A percentile compares a stretch with the other conserved stretches of the same genome.
Conservation (phyloP, 805 yeast species). For the Starmerella vitae region DNA sequence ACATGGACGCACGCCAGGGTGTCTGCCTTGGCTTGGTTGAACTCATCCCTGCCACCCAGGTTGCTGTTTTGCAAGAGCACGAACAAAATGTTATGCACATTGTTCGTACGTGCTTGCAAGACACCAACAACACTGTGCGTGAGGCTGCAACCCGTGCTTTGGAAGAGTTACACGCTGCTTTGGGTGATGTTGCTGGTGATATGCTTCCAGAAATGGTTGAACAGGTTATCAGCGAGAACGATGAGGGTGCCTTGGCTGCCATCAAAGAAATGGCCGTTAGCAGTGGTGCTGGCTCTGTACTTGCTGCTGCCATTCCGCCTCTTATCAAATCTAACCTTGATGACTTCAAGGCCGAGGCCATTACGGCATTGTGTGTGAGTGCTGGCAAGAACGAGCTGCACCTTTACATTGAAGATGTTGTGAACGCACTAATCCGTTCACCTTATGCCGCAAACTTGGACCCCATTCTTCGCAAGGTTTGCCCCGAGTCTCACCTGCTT, state of each 20-base stretch:
- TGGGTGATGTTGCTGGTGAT: slow-evolving; percentile 80
- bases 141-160: slow-evolving; percentile 86
- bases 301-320: slow-evolving; percentile 86
- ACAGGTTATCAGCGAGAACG: slow-evolving; percentile 40
- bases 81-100: slow-evolving; percentile 59
- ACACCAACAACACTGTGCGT: slow-evolving; percentile 55
- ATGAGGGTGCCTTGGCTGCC: slow-evolving; percentile 60
- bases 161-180: slow-evolving; percentile 66
- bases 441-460: slow-evolving; percentile 36
- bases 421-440: slow-evolving; percentile 49
- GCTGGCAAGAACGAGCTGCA: slow-evolving; percentile 27
- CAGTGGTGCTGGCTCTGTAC: slow-evolving; percentile 73
- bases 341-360: slow-evolving; percentile 52
- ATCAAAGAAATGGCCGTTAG: slow-evolving; percentile 76
- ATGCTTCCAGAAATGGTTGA: slow-evolving; percentile 70
- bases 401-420: slow-evolving; percentile 50
- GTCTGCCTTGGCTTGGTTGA: slow-evolving; percentile 87
- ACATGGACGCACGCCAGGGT: slow-evolving; percentile 86
- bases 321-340: slow-evolving; percentile 35
- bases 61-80: slow-evolving; percentile 46
- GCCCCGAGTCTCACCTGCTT: slow-evolving; percentile 42
- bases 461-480: slow-evolving; percentile 49
- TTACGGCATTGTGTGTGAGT: slow-evolving; percentile 19
- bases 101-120: slow-evolving; percentile 67
- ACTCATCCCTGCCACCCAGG: slow-evolving; percentile 52